A percentile compares a stretch with the other conserved stretches of the same genome.
Evolutionary conservation across 73 alveolate genomes (phyloP).

Genomic region (Paramecium sonneborni): DNA sequence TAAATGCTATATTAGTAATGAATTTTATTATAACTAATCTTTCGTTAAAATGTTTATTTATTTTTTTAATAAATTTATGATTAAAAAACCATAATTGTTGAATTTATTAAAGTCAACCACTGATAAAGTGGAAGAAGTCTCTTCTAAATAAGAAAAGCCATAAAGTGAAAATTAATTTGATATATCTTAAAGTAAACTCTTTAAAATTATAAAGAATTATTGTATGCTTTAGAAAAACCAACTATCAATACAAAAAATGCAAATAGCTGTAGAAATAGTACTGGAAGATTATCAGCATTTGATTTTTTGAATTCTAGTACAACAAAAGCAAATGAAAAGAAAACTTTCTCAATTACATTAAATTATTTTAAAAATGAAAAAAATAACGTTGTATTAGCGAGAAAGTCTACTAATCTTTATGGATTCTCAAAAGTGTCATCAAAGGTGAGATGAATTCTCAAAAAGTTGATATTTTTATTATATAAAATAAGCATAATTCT

Average conservation of each 20-base stretch:
- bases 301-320: not conserved
- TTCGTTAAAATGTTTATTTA: not conserved
- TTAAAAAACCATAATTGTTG: not conserved
- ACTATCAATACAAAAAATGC: not conserved
- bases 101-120: not conserved
- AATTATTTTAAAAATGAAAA: slow-evolving; percentile 12
- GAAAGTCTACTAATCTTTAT: not conserved
- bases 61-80: slow-evolving; percentile 14
- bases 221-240: slow-evolving; percentile 19
- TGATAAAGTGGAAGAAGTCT: not conserved
- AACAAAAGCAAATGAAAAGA: not conserved
- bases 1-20: slow-evolving; percentile 16
- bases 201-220: not conserved
- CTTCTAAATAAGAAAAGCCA: not conserved
- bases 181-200: not conserved
- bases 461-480: not conserved
- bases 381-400: not conserved
- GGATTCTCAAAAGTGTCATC: not conserved
- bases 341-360: not conserved
- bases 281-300: slow-evolving; percentile 1
- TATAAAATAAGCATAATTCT: not conserved
- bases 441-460: not conserved
- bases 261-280: not conserved
- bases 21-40: not conserved
- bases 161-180: not conserved